Conservation (phyloP, 805 yeast genomes). For the Diddensiella caesifluorescens region DNA sequence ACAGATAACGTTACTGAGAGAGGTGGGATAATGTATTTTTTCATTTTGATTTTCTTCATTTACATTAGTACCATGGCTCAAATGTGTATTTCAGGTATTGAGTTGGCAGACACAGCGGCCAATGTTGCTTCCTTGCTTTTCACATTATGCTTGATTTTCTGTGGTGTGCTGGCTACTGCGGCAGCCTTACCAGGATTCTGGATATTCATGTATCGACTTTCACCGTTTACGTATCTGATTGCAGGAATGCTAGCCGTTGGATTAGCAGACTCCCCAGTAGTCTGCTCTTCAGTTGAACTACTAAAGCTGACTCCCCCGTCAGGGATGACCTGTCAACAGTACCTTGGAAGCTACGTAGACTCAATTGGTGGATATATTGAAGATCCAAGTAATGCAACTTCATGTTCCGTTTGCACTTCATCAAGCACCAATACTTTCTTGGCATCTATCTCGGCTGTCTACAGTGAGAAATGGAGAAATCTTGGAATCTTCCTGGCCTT, state of each 20-base stretch:
- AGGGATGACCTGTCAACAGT: conserved; percentile 62
- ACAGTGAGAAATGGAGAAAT: conserved; percentile 47
- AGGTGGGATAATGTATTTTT: conserved; percentile 34
- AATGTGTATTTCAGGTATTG: conserved; percentile 48
- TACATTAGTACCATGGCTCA: conserved; percentile 34
- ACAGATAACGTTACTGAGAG: conserved; percentile 42
- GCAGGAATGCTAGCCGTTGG: conserved; percentile 46
- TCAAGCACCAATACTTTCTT: conserved; percentile 56
- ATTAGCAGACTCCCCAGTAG: conserved; percentile 37
- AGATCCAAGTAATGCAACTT: conserved; percentile 44
- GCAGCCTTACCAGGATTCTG: conserved; percentile 62
- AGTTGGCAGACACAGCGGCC: conserved; percentile 58
- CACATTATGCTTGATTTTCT: conserved; percentile 61
- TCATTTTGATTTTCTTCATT: conserved; percentile 43
- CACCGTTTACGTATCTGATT: conserved; percentile 66
- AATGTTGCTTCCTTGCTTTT: conserved; percentile 52
- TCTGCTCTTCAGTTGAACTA: conserved; percentile 46
- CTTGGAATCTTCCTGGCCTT: conserved; percentile 51
- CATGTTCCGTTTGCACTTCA: conserved; percentile 59
- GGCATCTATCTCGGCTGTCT: conserved; percentile 31
- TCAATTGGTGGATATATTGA: conserved; percentile 50
- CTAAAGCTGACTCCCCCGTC: conserved; percentile 46
- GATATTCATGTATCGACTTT: conserved; percentile 70
- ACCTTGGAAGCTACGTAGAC: conserved; percentile 40
- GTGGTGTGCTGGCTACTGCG: conserved; percentile 68